phyloP scores from a whole-genome alignment of 768 basidiomycete genomes.

The Thelephora ganbajun region DNA sequence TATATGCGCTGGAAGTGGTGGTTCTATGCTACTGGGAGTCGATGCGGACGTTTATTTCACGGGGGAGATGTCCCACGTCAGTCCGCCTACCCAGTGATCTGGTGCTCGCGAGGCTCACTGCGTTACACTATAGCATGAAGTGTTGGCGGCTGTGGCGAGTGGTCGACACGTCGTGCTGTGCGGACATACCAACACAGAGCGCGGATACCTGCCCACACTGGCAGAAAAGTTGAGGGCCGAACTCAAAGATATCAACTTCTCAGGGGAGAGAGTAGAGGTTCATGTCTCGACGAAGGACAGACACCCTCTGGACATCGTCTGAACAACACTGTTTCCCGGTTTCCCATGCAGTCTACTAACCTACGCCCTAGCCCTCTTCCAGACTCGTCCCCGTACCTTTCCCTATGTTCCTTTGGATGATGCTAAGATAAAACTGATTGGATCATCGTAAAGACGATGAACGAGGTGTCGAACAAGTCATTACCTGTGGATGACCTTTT shows the following conservation, averaged over 20 bases:
- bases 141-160: conserved; percentile 63
- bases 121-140: conserved; percentile 50
- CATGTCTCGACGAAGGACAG: conserved; percentile 57
- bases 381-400: too few species aligned
- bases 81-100: conserved; percentile 13
- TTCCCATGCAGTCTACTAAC: too few species aligned
- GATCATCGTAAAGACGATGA: too few species aligned
- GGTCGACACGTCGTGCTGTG: conserved; percentile 79
- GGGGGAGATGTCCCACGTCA: conserved; percentile 84
- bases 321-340: too few species aligned
- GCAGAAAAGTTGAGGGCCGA: conserved; percentile 45
- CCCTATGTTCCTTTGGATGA: too few species aligned
- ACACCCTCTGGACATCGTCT: conserved; percentile 65
- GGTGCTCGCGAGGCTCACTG: background rate
- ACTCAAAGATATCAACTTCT: conserved; percentile 23
- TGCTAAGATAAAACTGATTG: too few species aligned
- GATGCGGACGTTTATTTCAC: conserved; percentile 84
- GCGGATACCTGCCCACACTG: conserved; percentile 75
- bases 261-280: conserved; percentile 32
- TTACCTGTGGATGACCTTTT: too few species aligned
- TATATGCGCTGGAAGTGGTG: conserved; percentile 87
- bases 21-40: conserved; percentile 54
- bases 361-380: too few species aligned
- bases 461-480: too few species aligned
- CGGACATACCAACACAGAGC: conserved; percentile 91